phyloP scores from a whole-genome alignment of 306 rosid genomes.

The Sicyos edulis region DNA sequence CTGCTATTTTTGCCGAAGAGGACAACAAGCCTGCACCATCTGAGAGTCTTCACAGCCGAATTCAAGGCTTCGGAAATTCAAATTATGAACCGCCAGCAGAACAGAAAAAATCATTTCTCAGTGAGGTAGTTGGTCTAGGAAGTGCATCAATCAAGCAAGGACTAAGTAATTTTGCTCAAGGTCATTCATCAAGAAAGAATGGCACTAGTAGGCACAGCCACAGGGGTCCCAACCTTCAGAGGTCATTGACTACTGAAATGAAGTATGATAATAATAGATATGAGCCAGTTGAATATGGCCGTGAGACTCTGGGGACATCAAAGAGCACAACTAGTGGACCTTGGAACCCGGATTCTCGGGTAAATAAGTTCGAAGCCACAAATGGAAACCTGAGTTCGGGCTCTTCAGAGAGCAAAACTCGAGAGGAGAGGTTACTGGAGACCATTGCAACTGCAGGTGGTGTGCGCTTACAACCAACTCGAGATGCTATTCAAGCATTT shows the following conservation, averaged over 20 bases:
- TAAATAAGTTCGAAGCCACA: conserved; percentile 37
- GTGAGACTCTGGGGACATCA: conserved; percentile 30
- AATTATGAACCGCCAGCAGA: conserved; percentile 54
- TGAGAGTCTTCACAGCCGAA: conserved; percentile 70
- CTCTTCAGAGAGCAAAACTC: conserved; percentile 54
- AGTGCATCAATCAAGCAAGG: conserved; percentile 97
- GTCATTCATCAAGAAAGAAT: conserved; percentile 67
- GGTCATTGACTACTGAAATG: conserved; percentile 72
- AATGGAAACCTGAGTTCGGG: conserved; percentile 60
- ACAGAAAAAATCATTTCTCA: conserved; percentile 76
- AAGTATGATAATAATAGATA: conserved; percentile 51
- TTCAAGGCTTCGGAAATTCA: conserved; percentile 94
- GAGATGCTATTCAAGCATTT: conserved; percentile 86
- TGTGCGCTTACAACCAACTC: conserved; percentile 92
- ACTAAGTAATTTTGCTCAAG: conserved; percentile 65
- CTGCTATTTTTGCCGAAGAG: conserved; percentile 71
- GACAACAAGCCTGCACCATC: conserved; percentile 70
- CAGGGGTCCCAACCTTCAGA: conserved; percentile 77
- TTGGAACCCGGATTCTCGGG: conserved; percentile 71
- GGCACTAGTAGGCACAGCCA: conserved; percentile 54
- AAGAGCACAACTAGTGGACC: conserved; percentile 48
- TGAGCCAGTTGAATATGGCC: conserved; percentile 61
- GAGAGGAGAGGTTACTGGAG: conserved; percentile 87
- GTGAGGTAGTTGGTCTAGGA: conserved; percentile 97
- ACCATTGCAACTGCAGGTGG: conserved; percentile 93